Conservation (phyloP, 495 filamentous ascomycete species). For the Neurospora sp. region DNA sequence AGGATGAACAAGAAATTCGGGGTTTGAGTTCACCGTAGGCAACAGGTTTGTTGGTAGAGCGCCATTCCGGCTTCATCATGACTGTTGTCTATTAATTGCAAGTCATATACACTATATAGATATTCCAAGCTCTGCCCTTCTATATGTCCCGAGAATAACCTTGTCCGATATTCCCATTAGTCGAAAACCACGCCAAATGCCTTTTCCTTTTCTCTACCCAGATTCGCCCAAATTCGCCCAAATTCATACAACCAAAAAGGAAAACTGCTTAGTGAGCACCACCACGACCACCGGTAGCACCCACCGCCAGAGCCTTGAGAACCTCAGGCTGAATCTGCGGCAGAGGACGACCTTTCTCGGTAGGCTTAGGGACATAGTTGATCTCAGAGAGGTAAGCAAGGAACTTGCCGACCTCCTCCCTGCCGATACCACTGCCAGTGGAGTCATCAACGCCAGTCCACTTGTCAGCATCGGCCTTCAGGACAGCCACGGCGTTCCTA, state of each 20-base stretch:
- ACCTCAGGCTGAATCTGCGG: slow-evolving; percentile 44
- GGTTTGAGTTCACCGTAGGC: neutral
- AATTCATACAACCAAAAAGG: neutral
- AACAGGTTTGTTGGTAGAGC: neutral
- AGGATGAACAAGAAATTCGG: too few relatives aligned
- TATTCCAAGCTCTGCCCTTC: neutral
- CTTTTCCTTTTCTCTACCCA: neutral
- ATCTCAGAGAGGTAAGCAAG: slow-evolving; percentile 59
- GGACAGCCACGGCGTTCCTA: slow-evolving; percentile 51
- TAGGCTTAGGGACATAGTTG: slow-evolving; percentile 57
- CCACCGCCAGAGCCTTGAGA: slow-evolving; percentile 30
- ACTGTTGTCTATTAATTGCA: neutral
- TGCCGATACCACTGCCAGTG: slow-evolving; percentile 52
- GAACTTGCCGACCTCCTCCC: slow-evolving; percentile 62
- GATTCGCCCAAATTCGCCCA: neutral
- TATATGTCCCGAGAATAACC: neutral
- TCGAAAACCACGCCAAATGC: neutral
- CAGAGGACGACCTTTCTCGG: slow-evolving; percentile 34
- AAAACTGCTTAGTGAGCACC: slow-evolving; percentile 18
- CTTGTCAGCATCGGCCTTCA: slow-evolving; percentile 47
- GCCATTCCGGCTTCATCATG: neutral
- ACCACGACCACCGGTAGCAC: slow-evolving; percentile 19
- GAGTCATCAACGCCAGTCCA: slow-evolving; percentile 57
- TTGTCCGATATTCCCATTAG: neutral
- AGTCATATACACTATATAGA: neutral